These are phyloP conservation scores for Zygoascus meyerae DNA, from an alignment of 1,139 yeast species.

Conservation along the genomic window DNA sequence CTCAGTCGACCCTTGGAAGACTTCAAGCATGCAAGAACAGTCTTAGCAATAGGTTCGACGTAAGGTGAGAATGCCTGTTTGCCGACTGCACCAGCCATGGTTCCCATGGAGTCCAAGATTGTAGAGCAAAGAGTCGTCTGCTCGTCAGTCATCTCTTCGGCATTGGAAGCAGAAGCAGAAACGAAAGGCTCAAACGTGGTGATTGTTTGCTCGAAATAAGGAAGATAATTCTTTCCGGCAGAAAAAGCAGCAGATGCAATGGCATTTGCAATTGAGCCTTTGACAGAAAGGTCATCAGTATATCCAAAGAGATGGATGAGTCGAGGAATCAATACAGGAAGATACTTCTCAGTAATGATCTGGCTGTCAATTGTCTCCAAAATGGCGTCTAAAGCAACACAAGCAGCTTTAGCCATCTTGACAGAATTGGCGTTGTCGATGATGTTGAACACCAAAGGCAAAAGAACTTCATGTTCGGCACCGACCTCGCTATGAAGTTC, in stretches of 20 bases:
- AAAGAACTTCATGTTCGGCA: slow-evolving; percentile 69
- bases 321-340: slow-evolving; percentile 86
- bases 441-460: slow-evolving; percentile 81
- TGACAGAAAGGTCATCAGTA: slow-evolving; percentile 58
- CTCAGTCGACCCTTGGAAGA: slow-evolving; percentile 80
- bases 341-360: slow-evolving; percentile 65
- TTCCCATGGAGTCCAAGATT: slow-evolving; percentile 88
- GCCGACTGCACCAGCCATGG: slow-evolving; percentile 96
- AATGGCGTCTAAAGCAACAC: slow-evolving; percentile 84
- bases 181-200: slow-evolving; percentile 77
- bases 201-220: slow-evolving; percentile 78
- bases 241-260: slow-evolving; percentile 97
- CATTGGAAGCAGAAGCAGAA: slow-evolving; percentile 36
- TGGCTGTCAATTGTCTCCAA: slow-evolving; percentile 88
- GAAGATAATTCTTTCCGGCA: slow-evolving; percentile 79
- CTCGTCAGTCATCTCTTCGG: slow-evolving; percentile 31
- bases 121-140: slow-evolving; percentile 63
- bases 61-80: slow-evolving; percentile 77
- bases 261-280: slow-evolving; percentile 88
- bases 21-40: slow-evolving; percentile 75
- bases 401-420: slow-evolving; percentile 84
- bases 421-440: slow-evolving; percentile 82
- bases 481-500: slow-evolving; percentile 84
- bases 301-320: slow-evolving; percentile 74
- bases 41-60: slow-evolving; percentile 84